phyloP scores from a whole-genome alignment of 371 early-diverging fungal genomes.

The Rhizopus sp. region DNA sequence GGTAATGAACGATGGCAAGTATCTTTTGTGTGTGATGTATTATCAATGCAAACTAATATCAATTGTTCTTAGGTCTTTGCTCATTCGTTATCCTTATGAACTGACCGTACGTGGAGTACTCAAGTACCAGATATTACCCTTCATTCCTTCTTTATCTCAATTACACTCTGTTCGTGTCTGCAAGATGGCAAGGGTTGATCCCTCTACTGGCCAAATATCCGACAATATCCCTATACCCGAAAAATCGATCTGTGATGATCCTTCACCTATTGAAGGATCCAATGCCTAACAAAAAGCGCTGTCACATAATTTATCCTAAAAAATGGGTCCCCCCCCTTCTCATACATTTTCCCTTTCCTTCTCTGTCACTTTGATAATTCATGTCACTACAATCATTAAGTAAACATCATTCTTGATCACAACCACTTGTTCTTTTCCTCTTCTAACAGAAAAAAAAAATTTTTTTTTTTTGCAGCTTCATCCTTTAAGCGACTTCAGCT shows the following conservation, averaged over 20 bases:
- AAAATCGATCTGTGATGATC: conserved; percentile 39
- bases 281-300: too few species aligned
- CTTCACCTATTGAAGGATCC: conserved; percentile 18
- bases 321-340: too few species aligned
- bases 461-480: too few species aligned
- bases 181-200: conserved; percentile 45
- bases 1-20: conserved; percentile 30
- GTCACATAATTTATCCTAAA: too few species aligned
- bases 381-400: too few species aligned
- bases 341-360: too few species aligned
- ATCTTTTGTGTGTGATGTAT: neutral
- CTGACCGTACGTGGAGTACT: conserved; percentile 68
- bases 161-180: conserved; percentile 45
- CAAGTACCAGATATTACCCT: conserved; percentile 54
- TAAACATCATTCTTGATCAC: too few species aligned
- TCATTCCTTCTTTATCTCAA: conserved; percentile 18
- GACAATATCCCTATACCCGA: conserved; percentile 27
- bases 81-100: conserved; percentile 64
- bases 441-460: too few species aligned
- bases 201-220: conserved; percentile 44
- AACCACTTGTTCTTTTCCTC: too few species aligned
- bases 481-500: too few species aligned
- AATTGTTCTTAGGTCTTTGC: conserved; percentile 36
- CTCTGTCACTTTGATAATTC: too few species aligned
- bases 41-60: neutral